Evolutionary conservation across 768 basidiomycete genomes (phyloP).

Genomic region (Mycena galericulata): DNA sequence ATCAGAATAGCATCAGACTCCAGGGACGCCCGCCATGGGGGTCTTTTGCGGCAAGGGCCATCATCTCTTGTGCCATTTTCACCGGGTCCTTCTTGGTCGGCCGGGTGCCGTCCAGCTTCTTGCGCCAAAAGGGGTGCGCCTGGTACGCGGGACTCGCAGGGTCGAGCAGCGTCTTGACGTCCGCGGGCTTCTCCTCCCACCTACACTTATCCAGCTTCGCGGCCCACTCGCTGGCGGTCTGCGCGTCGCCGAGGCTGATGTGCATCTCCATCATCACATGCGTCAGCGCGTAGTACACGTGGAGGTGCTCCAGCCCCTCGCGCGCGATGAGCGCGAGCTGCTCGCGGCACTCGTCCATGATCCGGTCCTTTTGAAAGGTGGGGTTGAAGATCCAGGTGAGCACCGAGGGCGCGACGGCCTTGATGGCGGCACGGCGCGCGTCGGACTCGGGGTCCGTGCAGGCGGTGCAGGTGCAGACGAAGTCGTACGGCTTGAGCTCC

Average conservation of each 20-base stretch:
- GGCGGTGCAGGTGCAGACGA: constrained; percentile 48
- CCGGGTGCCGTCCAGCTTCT: background rate
- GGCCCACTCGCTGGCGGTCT: constrained; percentile 20
- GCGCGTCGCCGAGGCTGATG: constrained; percentile 8
- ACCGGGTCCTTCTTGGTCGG: background rate
- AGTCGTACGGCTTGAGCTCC: constrained; percentile 43
- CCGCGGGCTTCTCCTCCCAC: constrained; percentile 1
- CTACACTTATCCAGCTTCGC: constrained; percentile 31
- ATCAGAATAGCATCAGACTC: too few species aligned
- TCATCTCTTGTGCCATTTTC: background rate
- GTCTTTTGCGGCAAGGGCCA: background rate
- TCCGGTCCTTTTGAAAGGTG: constrained; percentile 14
- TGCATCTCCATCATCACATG: background rate
- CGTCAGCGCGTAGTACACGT: background rate
- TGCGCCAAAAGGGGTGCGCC: constrained; percentile 25
- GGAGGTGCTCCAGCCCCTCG: constrained; percentile 9
- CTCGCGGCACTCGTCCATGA: constrained; percentile 16
- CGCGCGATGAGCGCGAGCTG: constrained; percentile 10
- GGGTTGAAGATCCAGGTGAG: background rate
- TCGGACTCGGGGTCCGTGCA: constrained; percentile 40
- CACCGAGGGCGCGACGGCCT: background rate
- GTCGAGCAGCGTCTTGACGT: constrained; percentile 13
- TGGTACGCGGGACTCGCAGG: constrained; percentile 22
- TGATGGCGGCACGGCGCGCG: constrained; percentile 15
- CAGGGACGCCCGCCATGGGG: too few species aligned